Base-by-base conservation (phyloP, 371 early-diverging fungal species). In the Cokeromyces recurvatus region DNA sequence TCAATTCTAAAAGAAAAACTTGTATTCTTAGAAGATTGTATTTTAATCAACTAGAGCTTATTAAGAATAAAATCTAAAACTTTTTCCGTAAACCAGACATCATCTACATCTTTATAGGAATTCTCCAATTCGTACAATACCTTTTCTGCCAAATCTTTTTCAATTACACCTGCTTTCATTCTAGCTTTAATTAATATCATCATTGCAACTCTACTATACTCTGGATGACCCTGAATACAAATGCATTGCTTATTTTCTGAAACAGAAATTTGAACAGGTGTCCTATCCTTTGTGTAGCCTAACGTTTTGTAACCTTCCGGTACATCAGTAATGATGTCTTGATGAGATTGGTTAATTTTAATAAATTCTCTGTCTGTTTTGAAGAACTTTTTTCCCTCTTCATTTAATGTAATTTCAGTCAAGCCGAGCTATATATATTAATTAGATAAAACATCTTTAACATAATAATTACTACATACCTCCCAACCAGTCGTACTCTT, bases 151-250 rank as follows among this genome's bases (percentile, higher is more conserved):
- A 68, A 35, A 9, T 74, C 75, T 21, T 53, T 40, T 19, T 56
- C 47, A 22, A 79, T 64, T 0, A 78, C 66, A 2, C 71, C 76
- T 2, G 36, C 43, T 0, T 64, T 72, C 1, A 49, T 58, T 11
- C 82, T 68, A 12, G 51, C 40, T 16, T 60, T 64, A 39, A 74
- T 48, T 46, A 78, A 62, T 11, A 63, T 82, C 3, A 51, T 54
- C 36, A 82, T 79, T 5, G 78, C 59, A 0, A 62, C 77, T 6
- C 74, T 56, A 10, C 59, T 64, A 40, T 74, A 89, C 57, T 91
- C 92, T 0, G 92, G 92, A 42, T 91, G 92, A 2, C 81, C 86
- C 57, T 91, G 92, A n/a, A 88, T 53, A 0, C 86, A 81, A n/a
- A 89, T 60, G 27, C 82, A 74, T 27, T 67, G 71, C 21, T 65